Conservation (phyloP, 345 rosid genomes). For the Sisymbrium altissimum region DNA sequence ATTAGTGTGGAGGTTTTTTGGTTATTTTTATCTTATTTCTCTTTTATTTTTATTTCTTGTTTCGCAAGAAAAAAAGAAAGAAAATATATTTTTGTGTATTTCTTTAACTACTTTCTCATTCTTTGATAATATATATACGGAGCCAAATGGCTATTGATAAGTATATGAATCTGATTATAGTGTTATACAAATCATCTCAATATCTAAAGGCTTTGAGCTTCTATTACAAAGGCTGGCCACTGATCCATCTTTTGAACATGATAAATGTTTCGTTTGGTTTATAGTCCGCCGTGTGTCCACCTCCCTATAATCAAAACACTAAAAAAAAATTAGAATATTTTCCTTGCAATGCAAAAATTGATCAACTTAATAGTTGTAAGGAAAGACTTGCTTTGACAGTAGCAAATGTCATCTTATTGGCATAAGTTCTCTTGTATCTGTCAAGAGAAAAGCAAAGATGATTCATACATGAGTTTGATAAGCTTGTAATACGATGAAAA, state of each 20-base stretch:
- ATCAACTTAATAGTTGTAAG: too few species aligned
- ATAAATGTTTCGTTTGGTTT: conserved; percentile 2
- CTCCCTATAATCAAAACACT: conserved; percentile 17
- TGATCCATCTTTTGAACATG: conserved; percentile 29
- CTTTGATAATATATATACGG: too few species aligned
- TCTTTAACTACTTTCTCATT: too few species aligned
- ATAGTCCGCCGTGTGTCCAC: conserved; percentile 27
- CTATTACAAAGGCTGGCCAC: conserved; percentile 16
- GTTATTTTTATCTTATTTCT: too few species aligned
- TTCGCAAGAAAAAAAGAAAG: too few species aligned
- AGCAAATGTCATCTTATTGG: conserved; percentile 46
- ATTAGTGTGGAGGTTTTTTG: too few species aligned
- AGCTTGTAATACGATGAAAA: background rate
- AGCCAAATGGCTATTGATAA: background rate
- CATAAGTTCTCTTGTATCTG: conserved; percentile 35
- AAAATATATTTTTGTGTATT: too few species aligned
- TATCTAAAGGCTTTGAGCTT: background rate
- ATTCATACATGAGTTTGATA: background rate
- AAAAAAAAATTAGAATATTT: background rate
- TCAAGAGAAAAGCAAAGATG: background rate
- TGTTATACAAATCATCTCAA: background rate
- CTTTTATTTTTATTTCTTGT: too few species aligned
- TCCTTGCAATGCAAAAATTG: background rate
- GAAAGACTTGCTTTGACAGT: conserved; percentile 52
- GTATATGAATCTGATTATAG: too few species aligned